A percentile compares a stretch with the other conserved stretches of the same genome.
These are phyloP conservation scores for Phaffomyces opuntiae DNA, from an alignment of 805 yeast species.

Conservation along the genomic window DNA sequence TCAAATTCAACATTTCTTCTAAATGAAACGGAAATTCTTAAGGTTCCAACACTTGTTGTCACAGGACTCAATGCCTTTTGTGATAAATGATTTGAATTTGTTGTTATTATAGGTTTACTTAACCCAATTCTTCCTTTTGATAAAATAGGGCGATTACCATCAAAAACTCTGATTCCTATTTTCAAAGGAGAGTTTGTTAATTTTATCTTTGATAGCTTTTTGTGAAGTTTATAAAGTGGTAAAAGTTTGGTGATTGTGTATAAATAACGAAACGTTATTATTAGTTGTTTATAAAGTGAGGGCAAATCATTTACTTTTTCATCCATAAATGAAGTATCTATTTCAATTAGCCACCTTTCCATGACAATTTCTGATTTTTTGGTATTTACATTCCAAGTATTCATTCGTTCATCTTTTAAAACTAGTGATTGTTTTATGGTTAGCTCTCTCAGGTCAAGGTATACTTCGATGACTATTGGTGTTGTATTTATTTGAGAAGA, in stretches of 20 bases:
- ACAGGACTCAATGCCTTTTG: conserved; percentile 66
- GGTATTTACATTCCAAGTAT: conserved; percentile 51
- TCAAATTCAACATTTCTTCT: conserved; percentile 64
- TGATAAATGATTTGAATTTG: conserved; percentile 41
- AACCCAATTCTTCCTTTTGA: conserved; percentile 84
- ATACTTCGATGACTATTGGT: conserved; percentile 83
- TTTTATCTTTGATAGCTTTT: conserved; percentile 33
- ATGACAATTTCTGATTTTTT: conserved; percentile 80
- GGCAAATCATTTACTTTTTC: conserved; percentile 47
- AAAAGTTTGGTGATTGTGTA: conserved; percentile 59
- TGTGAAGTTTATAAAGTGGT: conserved; percentile 61
- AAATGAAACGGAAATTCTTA: conserved; percentile 72
- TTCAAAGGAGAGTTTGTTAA: conserved; percentile 32
- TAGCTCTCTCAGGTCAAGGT: conserved; percentile 56
- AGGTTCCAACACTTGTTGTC: conserved; percentile 65
- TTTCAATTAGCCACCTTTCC: conserved; percentile 89
- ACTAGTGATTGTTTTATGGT: conserved; percentile 52
- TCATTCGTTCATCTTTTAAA: conserved; percentile 46
- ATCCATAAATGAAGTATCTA: conserved; percentile 44
- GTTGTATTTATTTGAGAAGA: conserved; percentile 38
- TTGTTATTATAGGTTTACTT: conserved; percentile 50
- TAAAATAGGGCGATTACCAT: conserved; percentile 72
- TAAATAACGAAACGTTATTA: conserved; percentile 66
- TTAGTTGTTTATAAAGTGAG: conserved; percentile 63
- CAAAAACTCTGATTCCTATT: conserved; percentile 56